These are phyloP conservation scores for Lactarius quietus DNA, from an alignment of 768 basidiomycete species.

Conservation along the genomic window DNA sequence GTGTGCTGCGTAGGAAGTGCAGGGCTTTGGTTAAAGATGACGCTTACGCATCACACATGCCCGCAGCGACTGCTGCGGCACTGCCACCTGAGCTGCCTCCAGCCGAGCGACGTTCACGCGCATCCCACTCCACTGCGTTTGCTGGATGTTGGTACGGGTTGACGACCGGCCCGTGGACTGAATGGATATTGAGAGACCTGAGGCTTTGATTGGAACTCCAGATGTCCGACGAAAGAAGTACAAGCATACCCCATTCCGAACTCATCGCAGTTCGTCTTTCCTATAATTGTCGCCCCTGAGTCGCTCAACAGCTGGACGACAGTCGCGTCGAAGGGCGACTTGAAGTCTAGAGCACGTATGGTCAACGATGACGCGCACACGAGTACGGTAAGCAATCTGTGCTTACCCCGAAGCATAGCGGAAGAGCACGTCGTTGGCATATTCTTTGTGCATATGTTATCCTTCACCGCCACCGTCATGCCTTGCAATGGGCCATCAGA, in stretches of 20 bases:
- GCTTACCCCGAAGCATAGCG: conserved; percentile 59
- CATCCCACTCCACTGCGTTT: conserved; percentile 28
- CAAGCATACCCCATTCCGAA: conserved; percentile 91
- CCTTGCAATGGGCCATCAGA: conserved; percentile 36
- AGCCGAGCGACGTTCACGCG: conserved; percentile 54
- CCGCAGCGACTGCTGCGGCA: conserved; percentile 87
- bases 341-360: conserved; percentile 50
- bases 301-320: conserved; percentile 60
- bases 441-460: conserved; percentile 72
- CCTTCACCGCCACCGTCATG: conserved; percentile 72
- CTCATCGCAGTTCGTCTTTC: conserved; percentile 95
- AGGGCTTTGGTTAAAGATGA: not conserved
- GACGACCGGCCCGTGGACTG: conserved; percentile 69
- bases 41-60: conserved; percentile 79
- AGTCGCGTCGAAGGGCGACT: conserved; percentile 83
- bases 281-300: conserved; percentile 68
- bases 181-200: conserved; percentile 76
- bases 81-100: conserved; percentile 96
- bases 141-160: conserved; percentile 57
- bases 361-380: not conserved
- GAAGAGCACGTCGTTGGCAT: conserved; percentile 80
- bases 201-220: not conserved
- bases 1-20: not conserved
- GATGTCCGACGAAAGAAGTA: not conserved
- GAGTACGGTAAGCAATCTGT: not conserved